Evolutionary conservation across 2,329 filamentous ascomycete genomes (phyloP), one percentile per base, ranked within the genome.

Genomic region (Drechslera avenae): DNA sequence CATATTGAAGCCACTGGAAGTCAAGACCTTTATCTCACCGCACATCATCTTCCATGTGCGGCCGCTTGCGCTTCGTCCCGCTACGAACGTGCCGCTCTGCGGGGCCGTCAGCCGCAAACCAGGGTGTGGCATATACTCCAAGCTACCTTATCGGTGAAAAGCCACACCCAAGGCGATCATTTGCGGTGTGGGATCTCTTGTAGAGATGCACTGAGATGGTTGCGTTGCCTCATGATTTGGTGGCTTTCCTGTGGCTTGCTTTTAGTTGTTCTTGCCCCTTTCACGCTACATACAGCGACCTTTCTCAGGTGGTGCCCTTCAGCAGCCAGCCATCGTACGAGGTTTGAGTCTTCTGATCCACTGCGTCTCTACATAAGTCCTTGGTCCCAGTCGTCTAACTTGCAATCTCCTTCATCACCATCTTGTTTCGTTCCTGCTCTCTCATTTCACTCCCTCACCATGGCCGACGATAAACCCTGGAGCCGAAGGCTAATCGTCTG

Each of bases 401-500:
- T 28, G 26, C 26, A 32, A 5, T 2, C 23, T 13, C 19, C 17
- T 37, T 16, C 30, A 26, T 17, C 12, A 23, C 16, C n/a, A 21
- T 31, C 19, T 23, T 14, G 26, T 35, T 19, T 18, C 13, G 12
- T 26, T 19, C 30, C 12, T 35, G 19, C 17, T 10, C 9, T 41
- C 12, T n/a, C 28, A 36, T 17, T 35, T 31, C 12, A 6, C 17
- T 19, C 17, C 10, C 39, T 23, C 30, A 55, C 33, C 5, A 66
- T 63, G 58, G 21, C 50, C 17, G 51, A 56, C 52, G 52, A 17
- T 52, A 51, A 36, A 10, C 30, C 69, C 16, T 71, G 68, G 69
- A 56, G 58, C n/a, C 58, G 69, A 40, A 65, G 69, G 17, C 62
- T 73, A 10, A 50, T 73, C 35, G 63, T 73, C 37, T 72, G 69